Percentiles rank a stretch among this genome's conserved stretches.
Conservation (phyloP, 108 stramenopile species). For the Pseudonitzschia multistriata region DNA sequence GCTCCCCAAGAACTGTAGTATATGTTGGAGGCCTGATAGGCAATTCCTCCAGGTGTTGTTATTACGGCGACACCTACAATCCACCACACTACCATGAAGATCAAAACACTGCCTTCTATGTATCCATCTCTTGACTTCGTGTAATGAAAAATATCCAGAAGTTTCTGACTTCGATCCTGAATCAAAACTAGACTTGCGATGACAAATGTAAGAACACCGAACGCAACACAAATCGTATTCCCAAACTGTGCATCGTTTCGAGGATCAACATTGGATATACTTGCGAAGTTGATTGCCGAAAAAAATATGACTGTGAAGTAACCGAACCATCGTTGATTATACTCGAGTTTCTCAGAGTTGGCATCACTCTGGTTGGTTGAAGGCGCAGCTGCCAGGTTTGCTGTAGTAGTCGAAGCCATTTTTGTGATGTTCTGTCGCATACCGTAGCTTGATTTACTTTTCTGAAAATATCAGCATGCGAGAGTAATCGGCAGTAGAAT, state of each 20-base stretch:
- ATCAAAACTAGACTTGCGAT: constrained; percentile 44
- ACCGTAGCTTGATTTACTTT: background rate
- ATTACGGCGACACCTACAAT: constrained; percentile 38
- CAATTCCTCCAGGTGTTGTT: constrained; percentile 54
- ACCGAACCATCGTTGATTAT: constrained; percentile 63
- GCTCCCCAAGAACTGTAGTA: constrained; percentile 61
- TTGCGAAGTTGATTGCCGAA: constrained; percentile 50
- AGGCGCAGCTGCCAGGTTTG: background rate
- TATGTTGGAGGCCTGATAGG: constrained; percentile 53
- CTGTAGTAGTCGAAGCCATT: background rate
- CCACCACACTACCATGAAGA: constrained; percentile 53
- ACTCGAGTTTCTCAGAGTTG: constrained; percentile 24
- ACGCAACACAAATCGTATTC: background rate
- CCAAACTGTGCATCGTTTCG: background rate
- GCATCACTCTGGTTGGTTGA: background rate
- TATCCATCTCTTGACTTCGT: constrained; percentile 57
- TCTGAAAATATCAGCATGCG: no score
- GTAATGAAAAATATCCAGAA: constrained; percentile 48
- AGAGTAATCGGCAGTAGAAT: no score
- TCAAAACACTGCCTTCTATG: constrained; percentile 56
- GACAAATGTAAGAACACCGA: constrained; percentile 56
- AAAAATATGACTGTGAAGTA: constrained; percentile 46
- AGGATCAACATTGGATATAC: constrained; percentile 15
- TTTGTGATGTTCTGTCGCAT: background rate
- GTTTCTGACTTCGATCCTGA: constrained; percentile 46